A percentile compares a stretch with the other conserved stretches of the same genome.
These are phyloP conservation scores for Cytospora leucostoma DNA, from an alignment of 2,329 filamentous ascomycete genomes.

Conservation along the genomic window DNA sequence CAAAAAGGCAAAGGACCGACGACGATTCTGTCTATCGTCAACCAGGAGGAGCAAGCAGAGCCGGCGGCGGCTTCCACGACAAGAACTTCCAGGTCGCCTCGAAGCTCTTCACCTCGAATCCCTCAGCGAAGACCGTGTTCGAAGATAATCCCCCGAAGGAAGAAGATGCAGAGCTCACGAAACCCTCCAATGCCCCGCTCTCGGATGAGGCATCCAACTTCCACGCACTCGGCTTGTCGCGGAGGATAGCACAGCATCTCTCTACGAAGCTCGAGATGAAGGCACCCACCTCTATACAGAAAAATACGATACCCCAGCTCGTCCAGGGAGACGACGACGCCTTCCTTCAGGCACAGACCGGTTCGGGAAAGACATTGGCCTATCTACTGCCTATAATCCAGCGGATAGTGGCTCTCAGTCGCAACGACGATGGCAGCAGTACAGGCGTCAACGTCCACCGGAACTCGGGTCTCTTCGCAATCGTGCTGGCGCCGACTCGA, in stretches of 20 bases:
- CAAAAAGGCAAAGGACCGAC: conserved; percentile 36
- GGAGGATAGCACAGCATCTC: conserved; percentile 78
- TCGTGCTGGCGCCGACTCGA: conserved; percentile 90
- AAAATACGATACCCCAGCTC: conserved; percentile 80
- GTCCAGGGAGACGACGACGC: conserved; percentile 82
- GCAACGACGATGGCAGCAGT: conserved; percentile 48
- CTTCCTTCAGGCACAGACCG: conserved; percentile 95
- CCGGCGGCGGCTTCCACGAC: conserved; percentile 34
- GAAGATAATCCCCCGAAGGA: conserved; percentile 45
- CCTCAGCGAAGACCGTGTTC: conserved; percentile 65
- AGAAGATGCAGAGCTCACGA: conserved; percentile 55
- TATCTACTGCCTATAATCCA: conserved; percentile 93
- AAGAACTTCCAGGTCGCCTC: conserved; percentile 69
- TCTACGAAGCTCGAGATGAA: conserved; percentile 84
- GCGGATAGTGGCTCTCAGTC: conserved; percentile 75
- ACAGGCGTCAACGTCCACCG: conserved; percentile 65
- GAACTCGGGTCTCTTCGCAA: conserved; percentile 87
- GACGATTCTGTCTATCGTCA: conserved; percentile 31
- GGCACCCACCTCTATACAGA: conserved; percentile 92
- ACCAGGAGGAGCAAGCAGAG: conserved; percentile 27
- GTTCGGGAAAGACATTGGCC: conserved; percentile 96
- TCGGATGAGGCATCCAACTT: conserved; percentile 84
- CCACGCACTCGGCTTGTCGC: conserved; percentile 79
- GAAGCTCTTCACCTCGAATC: conserved; percentile 90
- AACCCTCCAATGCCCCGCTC: conserved; percentile 89